These are phyloP conservation scores for Backusella mclennaniae DNA, from an alignment of 192 early-diverging fungal genomes.

Conservation along the genomic window DNA sequence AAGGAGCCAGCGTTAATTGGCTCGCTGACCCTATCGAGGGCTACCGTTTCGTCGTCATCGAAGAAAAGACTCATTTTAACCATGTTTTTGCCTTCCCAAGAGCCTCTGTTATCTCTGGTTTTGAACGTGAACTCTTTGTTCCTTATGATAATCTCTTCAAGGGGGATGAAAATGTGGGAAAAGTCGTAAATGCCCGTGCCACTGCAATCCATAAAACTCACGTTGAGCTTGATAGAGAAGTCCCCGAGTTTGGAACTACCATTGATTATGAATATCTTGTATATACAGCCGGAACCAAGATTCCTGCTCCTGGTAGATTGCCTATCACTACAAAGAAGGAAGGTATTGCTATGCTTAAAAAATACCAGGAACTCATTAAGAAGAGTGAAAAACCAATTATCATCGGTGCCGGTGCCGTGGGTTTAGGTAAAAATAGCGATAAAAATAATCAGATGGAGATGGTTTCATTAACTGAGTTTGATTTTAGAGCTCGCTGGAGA, in stretches of 20 bases:
- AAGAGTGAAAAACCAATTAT: slow-evolving; percentile 58
- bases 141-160: slow-evolving; percentile 52
- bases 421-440: slow-evolving; percentile 38
- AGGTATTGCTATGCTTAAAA: slow-evolving; percentile 39
- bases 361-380: slow-evolving; percentile 54
- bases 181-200: slow-evolving; percentile 48
- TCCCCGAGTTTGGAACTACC: slow-evolving; percentile 44
- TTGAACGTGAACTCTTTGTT: slow-evolving; percentile 59
- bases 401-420: slow-evolving; percentile 76
- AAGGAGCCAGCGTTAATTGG: slow-evolving; percentile 29
- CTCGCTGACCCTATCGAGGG: slow-evolving; percentile 33
- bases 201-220: slow-evolving; percentile 43
- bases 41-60: slow-evolving; percentile 59
- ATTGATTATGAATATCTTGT: slow-evolving; percentile 56
- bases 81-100: slow-evolving; percentile 67
- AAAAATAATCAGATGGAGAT: neutral
- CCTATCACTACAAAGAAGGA: slow-evolving; percentile 43
- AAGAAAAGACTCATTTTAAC: slow-evolving; percentile 55
- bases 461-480: neutral
- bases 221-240: slow-evolving; percentile 52
- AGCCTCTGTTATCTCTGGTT: slow-evolving; percentile 50
- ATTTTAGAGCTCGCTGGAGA: slow-evolving; percentile 70
- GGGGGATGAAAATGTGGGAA: slow-evolving; percentile 34
- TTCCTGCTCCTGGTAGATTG: slow-evolving; percentile 49
- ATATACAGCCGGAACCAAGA: slow-evolving; percentile 50